Conservation (phyloP, 495 filamentous ascomycete species). For the Talaromyces borbonicus region DNA sequence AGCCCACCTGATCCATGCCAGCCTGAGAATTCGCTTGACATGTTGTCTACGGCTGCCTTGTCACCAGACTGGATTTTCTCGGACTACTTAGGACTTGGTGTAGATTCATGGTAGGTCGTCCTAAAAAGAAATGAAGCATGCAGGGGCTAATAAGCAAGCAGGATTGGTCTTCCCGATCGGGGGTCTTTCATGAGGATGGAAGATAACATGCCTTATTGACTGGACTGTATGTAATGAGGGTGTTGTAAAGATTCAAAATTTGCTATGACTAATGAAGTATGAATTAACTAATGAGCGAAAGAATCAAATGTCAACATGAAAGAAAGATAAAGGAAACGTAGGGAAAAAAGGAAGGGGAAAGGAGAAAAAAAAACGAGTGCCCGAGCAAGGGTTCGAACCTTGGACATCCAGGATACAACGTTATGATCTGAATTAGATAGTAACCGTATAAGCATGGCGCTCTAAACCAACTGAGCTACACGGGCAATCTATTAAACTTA, state of each 20-base stretch:
- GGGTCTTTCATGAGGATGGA: slow-evolving; percentile 8
- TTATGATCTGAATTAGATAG: no score
- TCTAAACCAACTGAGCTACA: no score
- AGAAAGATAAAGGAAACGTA: no score
- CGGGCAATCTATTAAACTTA: no score
- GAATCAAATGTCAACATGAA: no score
- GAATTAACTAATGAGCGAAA: no score
- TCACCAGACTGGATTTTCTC: slow-evolving; percentile 6
- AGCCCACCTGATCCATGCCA: not conserved
- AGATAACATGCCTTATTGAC: slow-evolving; percentile 7
- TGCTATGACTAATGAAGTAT: not conserved
- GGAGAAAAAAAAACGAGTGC: no score
- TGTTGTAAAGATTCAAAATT: not conserved
- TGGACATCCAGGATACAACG: no score
- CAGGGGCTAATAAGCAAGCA: not conserved
- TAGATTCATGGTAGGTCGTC: slow-evolving; percentile 6
- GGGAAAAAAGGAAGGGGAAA: no score
- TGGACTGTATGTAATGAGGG: not conserved
- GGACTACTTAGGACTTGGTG: slow-evolving; percentile 4
- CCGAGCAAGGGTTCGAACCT: no score
- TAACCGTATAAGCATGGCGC: no score
- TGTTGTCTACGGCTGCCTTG: not conserved
- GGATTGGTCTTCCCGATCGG: slow-evolving; percentile 10
- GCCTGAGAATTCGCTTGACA: slow-evolving; percentile 3
- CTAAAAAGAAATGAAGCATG: not conserved